Percentiles rank a stretch among this genome's conserved stretches.
These are phyloP conservation scores for Boletus tomentosulus DNA, from an alignment of 768 basidiomycete genomes.

Conservation along the genomic window DNA sequence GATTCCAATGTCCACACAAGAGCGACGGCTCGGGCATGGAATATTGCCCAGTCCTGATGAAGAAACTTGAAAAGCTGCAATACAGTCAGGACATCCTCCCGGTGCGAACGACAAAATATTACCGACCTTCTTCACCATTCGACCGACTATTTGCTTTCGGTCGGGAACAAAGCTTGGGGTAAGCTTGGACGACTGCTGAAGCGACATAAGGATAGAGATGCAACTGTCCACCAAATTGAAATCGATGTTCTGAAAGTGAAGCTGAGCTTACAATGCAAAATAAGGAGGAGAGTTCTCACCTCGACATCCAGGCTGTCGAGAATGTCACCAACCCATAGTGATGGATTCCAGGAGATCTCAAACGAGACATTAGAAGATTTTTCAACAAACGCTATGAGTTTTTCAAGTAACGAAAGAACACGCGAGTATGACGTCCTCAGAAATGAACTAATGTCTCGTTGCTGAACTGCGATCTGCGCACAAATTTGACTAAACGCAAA, in stretches of 20 bases:
- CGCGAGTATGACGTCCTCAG: conserved; percentile 52
- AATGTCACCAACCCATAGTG: conserved; percentile 56
- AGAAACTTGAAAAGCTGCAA: conserved; percentile 71
- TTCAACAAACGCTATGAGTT: conserved; percentile 44
- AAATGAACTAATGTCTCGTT: conserved; percentile 27
- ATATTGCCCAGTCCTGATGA: conserved; percentile 55
- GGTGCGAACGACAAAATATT: not conserved
- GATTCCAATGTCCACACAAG: conserved; percentile 78
- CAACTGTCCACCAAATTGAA: conserved; percentile 68
- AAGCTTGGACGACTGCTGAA: conserved; percentile 50
- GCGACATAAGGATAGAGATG: conserved; percentile 49
- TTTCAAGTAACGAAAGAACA: conserved; percentile 47
- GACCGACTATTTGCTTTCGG: conserved; percentile 49
- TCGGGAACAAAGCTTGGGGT: conserved; percentile 53
- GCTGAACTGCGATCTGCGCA: conserved; percentile 35
- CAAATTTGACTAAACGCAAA: conserved; percentile 44
- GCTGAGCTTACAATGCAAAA: conserved; percentile 1
- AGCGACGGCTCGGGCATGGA: conserved; percentile 77
- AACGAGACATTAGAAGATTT: conserved; percentile 29
- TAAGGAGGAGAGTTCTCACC: conserved; percentile 32
- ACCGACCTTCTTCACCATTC: conserved; percentile 53
- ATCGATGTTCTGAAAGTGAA: conserved; percentile 31
- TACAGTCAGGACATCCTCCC: conserved; percentile 1
- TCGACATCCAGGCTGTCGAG: conserved; percentile 53
- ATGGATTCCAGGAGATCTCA: conserved; percentile 55